These are phyloP conservation scores for Stenogyne calaminthoides DNA, from an alignment of 305 asterid species.

Conservation along the genomic window DNA sequence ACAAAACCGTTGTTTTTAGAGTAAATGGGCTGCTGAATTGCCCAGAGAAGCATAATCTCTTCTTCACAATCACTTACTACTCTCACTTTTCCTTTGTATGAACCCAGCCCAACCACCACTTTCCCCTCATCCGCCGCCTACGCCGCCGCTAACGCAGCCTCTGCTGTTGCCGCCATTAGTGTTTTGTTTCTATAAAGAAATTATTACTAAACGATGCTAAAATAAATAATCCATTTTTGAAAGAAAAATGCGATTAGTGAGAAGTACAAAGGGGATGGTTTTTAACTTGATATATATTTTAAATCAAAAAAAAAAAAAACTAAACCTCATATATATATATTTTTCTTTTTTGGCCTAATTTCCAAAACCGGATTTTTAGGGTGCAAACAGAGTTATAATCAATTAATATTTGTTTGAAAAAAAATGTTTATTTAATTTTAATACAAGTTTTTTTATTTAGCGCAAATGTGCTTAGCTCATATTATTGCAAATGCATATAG, in stretches of 20 bases:
- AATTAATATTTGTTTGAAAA: too few relatives aligned
- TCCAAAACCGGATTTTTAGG: too few relatives aligned
- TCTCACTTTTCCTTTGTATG: constrained; percentile 60
- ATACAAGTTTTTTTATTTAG: too few relatives aligned
- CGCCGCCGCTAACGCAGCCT: background rate
- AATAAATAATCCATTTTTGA: background rate
- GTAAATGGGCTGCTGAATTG: constrained; percentile 80
- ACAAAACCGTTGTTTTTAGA: constrained; percentile 79
- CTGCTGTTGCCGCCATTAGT: constrained; percentile 24
- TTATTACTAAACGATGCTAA: background rate
- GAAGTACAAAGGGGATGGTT: background rate
- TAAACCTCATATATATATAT: too few relatives aligned
- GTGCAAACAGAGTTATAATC: too few relatives aligned
- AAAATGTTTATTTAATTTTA: too few relatives aligned
- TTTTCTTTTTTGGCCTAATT: too few relatives aligned
- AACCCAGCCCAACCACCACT: constrained; percentile 53
- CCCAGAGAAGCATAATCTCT: constrained; percentile 89
- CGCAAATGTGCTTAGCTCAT: too few relatives aligned
- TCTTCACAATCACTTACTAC: constrained; percentile 51
- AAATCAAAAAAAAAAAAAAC: too few relatives aligned
- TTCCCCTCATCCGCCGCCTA: constrained; percentile 41
- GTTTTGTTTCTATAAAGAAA: background rate
- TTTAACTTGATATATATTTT: too few relatives aligned
- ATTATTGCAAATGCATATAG: too few relatives aligned
- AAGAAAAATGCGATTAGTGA: background rate